These are phyloP conservation scores for Cystofilobasidium ferigula DNA, from an alignment of 768 basidiomycete species.

Conservation along the genomic window DNA sequence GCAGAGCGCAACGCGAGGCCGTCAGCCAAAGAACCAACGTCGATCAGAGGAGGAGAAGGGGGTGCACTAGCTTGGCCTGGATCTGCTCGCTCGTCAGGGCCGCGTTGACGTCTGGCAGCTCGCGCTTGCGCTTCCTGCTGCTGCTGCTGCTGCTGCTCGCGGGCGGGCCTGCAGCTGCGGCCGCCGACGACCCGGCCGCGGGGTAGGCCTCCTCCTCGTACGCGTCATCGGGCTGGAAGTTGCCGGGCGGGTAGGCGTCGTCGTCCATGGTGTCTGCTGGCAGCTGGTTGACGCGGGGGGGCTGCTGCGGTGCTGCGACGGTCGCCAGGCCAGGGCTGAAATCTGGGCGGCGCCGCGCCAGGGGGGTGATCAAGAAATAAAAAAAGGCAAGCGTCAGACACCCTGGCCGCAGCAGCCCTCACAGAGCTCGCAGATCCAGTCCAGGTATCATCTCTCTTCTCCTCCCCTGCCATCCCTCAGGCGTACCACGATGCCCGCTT, in stretches of 20 bases:
- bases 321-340: no score
- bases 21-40: neutral
- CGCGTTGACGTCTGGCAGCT: neutral
- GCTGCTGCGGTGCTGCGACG: no score
- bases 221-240: neutral
- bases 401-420: no score
- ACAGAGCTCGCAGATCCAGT: no score
- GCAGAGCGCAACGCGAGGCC: neutral
- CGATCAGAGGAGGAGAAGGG: no score
- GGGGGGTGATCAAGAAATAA: no score
- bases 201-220: neutral
- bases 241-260: constrained; percentile 5
- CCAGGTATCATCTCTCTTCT: no score
- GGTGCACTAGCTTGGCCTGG: constrained; percentile 9
- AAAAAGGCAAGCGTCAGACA: no score
- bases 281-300: no score
- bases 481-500: no score
- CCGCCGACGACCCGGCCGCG: neutral
- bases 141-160: neutral
- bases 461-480: no score
- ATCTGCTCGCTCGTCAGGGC: neutral
- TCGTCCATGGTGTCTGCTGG: neutral
- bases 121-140: neutral
- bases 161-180: neutral
- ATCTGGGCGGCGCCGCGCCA: no score